Evolutionary conservation across 148 eudicot genomes (phyloP).

Genomic region (Diospyros lotus): DNA sequence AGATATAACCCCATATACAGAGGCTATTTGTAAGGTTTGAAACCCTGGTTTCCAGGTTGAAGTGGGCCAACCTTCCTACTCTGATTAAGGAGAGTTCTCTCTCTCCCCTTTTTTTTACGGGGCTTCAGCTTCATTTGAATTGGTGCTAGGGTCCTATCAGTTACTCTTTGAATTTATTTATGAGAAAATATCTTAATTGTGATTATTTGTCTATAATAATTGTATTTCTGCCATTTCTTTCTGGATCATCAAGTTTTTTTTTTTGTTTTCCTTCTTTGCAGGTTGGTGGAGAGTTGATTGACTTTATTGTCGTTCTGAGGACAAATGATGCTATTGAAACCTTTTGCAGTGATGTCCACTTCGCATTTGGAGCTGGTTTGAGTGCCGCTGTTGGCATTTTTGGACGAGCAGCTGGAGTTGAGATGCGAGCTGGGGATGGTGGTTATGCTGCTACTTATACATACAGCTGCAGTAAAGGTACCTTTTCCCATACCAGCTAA

Average conservation of each 20-base stretch:
- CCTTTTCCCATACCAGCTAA: not conserved
- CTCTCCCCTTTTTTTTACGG: too few relatives aligned
- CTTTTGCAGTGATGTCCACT: conserved; percentile 64
- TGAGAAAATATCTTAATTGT: not conserved
- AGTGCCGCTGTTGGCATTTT: conserved; percentile 85
- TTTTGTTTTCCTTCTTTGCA: conserved; percentile 16
- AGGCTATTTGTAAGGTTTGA: too few relatives aligned
- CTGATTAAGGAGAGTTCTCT: too few relatives aligned
- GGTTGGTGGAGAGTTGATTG: conserved; percentile 92
- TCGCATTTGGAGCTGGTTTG: conserved; percentile 84
- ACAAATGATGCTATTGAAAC: conserved; percentile 70
- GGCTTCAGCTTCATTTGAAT: too few relatives aligned
- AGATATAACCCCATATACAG: too few relatives aligned
- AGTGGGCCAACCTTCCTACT: too few relatives aligned
- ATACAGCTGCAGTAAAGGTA: conserved; percentile 93
- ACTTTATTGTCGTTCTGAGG: conserved; percentile 73
- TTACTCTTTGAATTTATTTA: not conserved
- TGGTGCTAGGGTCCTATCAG: too few relatives aligned
- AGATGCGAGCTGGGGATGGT: conserved; percentile 71
- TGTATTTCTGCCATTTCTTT: not conserved
- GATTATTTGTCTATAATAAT: not conserved
- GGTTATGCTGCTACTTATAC: conserved; percentile 83
- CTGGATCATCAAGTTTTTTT: not conserved
- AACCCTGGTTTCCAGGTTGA: too few relatives aligned
- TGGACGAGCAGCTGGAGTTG: conserved; percentile 80